phyloP scores from a whole-genome alignment of 352 stramenopile genomes.

The Elongisporangium undulatum region DNA sequence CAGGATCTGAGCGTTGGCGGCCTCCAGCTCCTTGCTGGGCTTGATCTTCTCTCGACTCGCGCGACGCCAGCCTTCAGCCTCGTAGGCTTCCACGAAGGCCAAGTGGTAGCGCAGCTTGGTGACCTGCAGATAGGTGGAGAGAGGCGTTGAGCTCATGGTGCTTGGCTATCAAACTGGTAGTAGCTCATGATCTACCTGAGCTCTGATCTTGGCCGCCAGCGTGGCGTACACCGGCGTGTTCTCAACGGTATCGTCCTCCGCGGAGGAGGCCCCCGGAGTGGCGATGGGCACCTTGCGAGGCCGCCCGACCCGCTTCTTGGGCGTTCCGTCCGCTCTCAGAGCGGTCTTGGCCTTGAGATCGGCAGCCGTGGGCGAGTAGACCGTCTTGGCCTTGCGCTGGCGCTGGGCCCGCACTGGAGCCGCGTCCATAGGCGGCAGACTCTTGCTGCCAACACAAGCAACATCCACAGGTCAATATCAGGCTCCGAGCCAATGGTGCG shows the following conservation, averaged over 20 bases:
- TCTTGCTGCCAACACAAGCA: background rate
- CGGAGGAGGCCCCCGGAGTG: background rate
- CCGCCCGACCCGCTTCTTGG: background rate
- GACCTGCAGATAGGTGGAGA: constrained; percentile 22
- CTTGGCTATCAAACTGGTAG: constrained; percentile 1
- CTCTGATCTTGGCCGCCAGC: constrained; percentile 32
- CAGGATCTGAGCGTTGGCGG: constrained; percentile 43
- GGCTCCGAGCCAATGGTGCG: background rate
- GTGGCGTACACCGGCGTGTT: constrained; percentile 18
- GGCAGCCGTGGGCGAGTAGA: constrained; percentile 17
- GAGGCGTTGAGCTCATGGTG: constrained; percentile 3
- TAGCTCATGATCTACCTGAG: constrained; percentile 18
- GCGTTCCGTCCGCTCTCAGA: background rate
- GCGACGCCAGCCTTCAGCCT: constrained; percentile 74
- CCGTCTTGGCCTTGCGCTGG: constrained; percentile 7
- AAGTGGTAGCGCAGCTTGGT: constrained; percentile 54
- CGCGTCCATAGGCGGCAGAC: no score
- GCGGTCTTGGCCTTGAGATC: constrained; percentile 1
- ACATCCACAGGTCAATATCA: background rate
- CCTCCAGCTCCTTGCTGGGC: constrained; percentile 62
- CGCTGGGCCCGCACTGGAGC: background rate
- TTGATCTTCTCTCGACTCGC: constrained; percentile 79
- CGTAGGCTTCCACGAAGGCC: constrained; percentile 84
- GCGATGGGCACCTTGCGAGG: background rate
- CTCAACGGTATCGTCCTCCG: background rate